A percentile compares a stretch with the other conserved stretches of the same genome.
phyloP scores from a whole-genome alignment of 768 basidiomycete genomes.

The Hygrophoropsis aurantiaca region DNA sequence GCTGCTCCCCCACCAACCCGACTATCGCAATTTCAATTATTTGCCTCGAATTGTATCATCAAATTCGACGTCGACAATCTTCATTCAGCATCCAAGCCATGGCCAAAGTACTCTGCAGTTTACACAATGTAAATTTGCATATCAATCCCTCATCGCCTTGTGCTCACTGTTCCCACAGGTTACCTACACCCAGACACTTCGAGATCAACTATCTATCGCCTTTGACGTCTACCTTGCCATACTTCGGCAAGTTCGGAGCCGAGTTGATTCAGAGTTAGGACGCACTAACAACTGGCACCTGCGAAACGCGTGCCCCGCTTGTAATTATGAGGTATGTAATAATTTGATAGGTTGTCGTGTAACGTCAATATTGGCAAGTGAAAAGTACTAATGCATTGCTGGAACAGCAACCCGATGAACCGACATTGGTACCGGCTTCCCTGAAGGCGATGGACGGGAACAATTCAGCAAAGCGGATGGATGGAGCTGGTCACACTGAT shows the following conservation, averaged over 20 bases:
- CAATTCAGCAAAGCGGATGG: neutral
- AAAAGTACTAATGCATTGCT: too few species aligned
- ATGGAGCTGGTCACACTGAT: neutral
- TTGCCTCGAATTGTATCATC: neutral
- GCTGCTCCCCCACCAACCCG: neutral
- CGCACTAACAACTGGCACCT: too few species aligned
- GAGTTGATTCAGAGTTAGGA: too few species aligned
- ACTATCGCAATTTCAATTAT: too few species aligned
- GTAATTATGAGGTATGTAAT: constrained; percentile 33
- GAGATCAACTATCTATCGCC: neutral
- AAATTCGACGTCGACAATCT: neutral
- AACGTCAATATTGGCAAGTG: too few species aligned
- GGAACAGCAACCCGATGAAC: constrained; percentile 1
- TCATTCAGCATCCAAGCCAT: constrained; percentile 1
- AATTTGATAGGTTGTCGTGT: too few species aligned
- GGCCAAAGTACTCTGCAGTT: neutral
- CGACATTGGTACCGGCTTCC: neutral
- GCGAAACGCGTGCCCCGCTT: constrained; percentile 38
- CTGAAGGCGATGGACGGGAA: neutral
- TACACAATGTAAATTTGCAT: neutral
- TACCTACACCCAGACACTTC: neutral
- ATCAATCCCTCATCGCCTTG: neutral
- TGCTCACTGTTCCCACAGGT: neutral
- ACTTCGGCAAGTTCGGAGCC: neutral
- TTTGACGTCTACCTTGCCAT: neutral